Evolutionary conservation across 2,329 filamentous ascomycete species (phyloP).

Genomic region (Mycosphaerella arachidis): DNA sequence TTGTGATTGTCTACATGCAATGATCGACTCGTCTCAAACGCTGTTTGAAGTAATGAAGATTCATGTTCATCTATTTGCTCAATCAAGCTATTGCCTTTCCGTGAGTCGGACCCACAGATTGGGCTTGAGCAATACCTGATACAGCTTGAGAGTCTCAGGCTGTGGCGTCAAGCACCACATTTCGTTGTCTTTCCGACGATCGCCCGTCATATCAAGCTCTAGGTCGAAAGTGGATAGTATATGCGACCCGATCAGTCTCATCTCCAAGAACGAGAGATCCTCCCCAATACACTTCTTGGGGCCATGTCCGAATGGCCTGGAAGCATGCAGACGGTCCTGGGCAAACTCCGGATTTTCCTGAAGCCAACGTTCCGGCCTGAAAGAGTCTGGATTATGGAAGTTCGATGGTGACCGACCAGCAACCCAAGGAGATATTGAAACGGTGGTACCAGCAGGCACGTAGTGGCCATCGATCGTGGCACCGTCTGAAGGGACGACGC

Average conservation of each 20-base stretch:
- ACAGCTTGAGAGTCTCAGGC: no score
- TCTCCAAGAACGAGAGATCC: slow-evolving; percentile 35
- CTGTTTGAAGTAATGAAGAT: no score
- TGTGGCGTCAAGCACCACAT: no score
- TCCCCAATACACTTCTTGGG: slow-evolving; percentile 20
- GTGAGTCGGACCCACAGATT: no score
- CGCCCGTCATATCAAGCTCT: background rate
- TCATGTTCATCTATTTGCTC: no score
- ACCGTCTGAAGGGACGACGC: background rate
- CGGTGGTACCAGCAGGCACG: slow-evolving; percentile 1
- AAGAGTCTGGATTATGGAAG: slow-evolving; percentile 21
- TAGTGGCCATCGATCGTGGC: slow-evolving; percentile 4
- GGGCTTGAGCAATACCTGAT: no score
- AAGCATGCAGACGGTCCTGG: slow-evolving; percentile 18
- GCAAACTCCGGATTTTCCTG: slow-evolving; percentile 9
- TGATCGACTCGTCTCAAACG: no score
- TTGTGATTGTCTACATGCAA: no score
- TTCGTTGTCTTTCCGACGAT: no score
- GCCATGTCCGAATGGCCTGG: slow-evolving; percentile 23
- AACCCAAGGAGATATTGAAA: background rate
- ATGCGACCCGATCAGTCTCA: slow-evolving; percentile 18
- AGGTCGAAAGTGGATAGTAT: slow-evolving; percentile 3
- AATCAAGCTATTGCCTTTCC: no score
- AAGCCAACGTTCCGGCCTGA: slow-evolving; percentile 30
- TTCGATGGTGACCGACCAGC: slow-evolving; percentile 7